Conservation (phyloP, 2,329 filamentous ascomycete species). For the Mycocentrospora acerina region DNA sequence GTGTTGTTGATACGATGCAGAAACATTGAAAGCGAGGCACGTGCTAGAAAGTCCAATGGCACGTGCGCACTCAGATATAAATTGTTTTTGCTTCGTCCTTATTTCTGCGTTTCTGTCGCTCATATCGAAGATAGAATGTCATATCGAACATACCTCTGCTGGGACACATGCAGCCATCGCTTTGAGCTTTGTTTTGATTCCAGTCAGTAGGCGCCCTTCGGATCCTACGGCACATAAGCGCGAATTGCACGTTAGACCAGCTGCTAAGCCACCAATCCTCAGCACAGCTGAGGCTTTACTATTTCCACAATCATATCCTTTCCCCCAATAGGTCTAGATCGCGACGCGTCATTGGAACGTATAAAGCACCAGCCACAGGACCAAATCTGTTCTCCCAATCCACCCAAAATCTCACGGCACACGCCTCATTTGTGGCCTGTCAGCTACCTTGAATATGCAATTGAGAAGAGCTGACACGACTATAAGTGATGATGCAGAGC, state of each 20-base stretch:
- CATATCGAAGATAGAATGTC: not conserved
- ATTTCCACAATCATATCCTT: slow-evolving; percentile 7
- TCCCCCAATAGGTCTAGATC: slow-evolving; percentile 5
- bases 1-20: slow-evolving; percentile 1
- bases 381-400: slow-evolving; percentile 1
- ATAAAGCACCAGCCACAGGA: slow-evolving; percentile 12
- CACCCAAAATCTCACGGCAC: slow-evolving; percentile 3
- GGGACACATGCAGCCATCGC: not conserved
- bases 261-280: slow-evolving; percentile 18
- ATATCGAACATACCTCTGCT: not conserved
- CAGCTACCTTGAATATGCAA: slow-evolving; percentile 14
- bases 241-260: slow-evolving; percentile 15
- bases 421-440: slow-evolving; percentile 2
- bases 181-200: not conserved
- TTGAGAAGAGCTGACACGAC: slow-evolving; percentile 26
- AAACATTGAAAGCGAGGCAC: not conserved
- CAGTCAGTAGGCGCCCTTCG: slow-evolving; percentile 8
- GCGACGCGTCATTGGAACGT: slow-evolving; percentile 11
- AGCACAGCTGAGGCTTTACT: slow-evolving; percentile 12
- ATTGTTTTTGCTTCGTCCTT: not conserved
- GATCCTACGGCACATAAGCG: slow-evolving; percentile 17
- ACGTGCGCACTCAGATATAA: slow-evolving; percentile 2
- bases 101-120: not conserved
- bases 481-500: slow-evolving; percentile 25
- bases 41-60: slow-evolving; percentile 1